Percentiles rank a stretch among this genome's conserved stretches.
Conservation (phyloP, 495 filamentous ascomycete species). For the Trichocladium uniseriatum region DNA sequence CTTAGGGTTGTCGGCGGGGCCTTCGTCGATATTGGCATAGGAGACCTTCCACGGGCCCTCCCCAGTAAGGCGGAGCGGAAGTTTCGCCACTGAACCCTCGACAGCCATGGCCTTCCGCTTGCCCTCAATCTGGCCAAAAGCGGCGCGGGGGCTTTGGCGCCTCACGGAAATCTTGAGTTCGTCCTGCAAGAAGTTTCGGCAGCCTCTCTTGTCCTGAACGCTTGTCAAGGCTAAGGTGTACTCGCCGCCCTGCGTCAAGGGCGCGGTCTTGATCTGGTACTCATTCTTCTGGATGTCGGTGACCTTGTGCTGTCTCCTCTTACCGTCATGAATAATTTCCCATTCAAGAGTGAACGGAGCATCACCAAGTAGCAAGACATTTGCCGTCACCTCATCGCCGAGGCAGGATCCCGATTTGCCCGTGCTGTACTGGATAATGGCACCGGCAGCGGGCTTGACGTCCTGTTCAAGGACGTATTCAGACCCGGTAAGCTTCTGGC, state of each 20-base stretch:
- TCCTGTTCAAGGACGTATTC: conserved; percentile 67
- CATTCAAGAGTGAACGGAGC: conserved; percentile 84
- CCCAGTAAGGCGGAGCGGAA: conserved; percentile 78
- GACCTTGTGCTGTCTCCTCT: conserved; percentile 58
- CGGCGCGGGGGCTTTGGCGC: conserved; percentile 72
- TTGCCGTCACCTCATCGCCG: conserved; percentile 63
- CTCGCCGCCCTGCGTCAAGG: conserved; percentile 70
- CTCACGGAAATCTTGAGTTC: conserved; percentile 76
- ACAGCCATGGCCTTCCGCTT: conserved; percentile 62
- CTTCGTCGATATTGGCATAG: conserved; percentile 56
- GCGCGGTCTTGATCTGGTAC: conserved; percentile 63
- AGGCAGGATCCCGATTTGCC: conserved; percentile 60
- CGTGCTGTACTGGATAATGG: conserved; percentile 51
- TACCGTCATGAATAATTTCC: conserved; percentile 85
- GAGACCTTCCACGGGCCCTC: conserved; percentile 71
- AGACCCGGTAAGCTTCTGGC: conserved; percentile 42
- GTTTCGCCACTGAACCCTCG: conserved; percentile 58
- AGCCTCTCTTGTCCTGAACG: conserved; percentile 76
- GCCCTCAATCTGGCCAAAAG: conserved; percentile 74
- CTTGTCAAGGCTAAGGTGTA: conserved; percentile 75
- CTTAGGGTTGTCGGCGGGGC: conserved; percentile 15
- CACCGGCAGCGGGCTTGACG: conserved; percentile 84
- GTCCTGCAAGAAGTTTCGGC: conserved; percentile 72
- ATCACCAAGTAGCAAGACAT: conserved; percentile 68
- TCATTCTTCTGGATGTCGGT: conserved; percentile 49